Evolutionary conservation across 2,329 filamentous ascomycete genomes (phyloP), one percentile per base, ranked within the genome.

Genomic region (Pseudogymnoascus sp.): DNA sequence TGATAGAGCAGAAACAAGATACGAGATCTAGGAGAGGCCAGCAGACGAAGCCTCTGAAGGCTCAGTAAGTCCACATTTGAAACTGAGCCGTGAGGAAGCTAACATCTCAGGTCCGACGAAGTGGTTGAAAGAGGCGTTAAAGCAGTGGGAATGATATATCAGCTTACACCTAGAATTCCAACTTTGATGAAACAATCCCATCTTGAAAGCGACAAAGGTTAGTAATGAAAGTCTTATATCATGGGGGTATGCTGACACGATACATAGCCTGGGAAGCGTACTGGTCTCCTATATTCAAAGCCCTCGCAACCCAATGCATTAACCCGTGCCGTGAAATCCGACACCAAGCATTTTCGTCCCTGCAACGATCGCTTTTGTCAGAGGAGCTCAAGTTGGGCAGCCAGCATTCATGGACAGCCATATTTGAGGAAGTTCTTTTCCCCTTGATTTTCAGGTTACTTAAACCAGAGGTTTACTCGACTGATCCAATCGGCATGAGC

Each of bases 321-420:
- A 99, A 97, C 72, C 92, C 92, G 0, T 97, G 92, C 71, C 88
- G 93, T 61, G 92, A 97, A 69, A 90, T 99, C 63, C 87, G 94
- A 2, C 89, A 96, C 69, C 84, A 95, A 70, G 91, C 94, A 1
- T 90, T 97, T 68, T 86, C 88, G 6, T 90, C 87, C 8, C 80
- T 99, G 13, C 93, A 97, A 72, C 84, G 92, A 61, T 88, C 90
- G 1, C 81, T 99, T 0, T 82, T 97, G 1, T 94, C 91, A 1
- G 88, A 90, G 0, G 87, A 94, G 64, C 81, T 97, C 39, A 90
- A 88, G 1, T 88, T 88, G n/a, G 85, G 82, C 58, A 88, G 94
- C 64, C 89, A 96, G 70, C 85, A 90, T 67, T 90, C 95, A 75
- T 97, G 94, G 93, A 94, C 88, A 0, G 90, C 91, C 40, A 97